phyloP scores from a whole-genome alignment of 208 protist species.

The Crithidia sp. region DNA sequence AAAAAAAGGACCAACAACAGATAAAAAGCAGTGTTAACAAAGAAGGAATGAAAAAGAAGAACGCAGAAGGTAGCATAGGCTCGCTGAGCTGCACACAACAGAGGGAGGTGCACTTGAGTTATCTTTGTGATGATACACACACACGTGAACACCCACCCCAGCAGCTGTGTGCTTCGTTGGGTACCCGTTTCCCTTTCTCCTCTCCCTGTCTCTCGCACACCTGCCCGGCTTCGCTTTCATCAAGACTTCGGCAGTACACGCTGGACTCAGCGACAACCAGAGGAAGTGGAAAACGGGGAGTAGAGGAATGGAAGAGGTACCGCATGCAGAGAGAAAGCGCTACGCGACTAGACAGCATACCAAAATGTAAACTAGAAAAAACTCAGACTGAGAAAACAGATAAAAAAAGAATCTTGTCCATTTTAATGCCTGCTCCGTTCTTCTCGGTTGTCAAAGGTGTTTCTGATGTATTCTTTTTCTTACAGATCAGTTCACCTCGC shows the following conservation, averaged over 20 bases:
- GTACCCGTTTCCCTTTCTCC: too few species aligned
- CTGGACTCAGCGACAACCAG: background rate
- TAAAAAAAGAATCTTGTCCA: slow-evolving; percentile 13
- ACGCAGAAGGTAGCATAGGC: background rate
- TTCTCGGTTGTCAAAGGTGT: slow-evolving; percentile 1
- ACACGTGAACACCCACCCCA: too few species aligned
- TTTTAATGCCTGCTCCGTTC: background rate
- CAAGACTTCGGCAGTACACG: too few species aligned
- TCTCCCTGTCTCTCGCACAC: too few species aligned
- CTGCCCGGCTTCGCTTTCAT: too few species aligned
- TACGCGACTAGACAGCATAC: background rate
- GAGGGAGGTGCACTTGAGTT: too few species aligned
- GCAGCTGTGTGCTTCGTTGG: too few species aligned
- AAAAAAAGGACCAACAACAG: slow-evolving; percentile 16
- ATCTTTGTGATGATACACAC: too few species aligned
- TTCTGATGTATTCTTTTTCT: too few species aligned
- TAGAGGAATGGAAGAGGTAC: background rate
- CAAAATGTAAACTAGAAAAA: background rate
- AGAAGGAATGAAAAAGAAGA: background rate
- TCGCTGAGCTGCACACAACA: too few species aligned
- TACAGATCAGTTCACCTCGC: slow-evolving; percentile 27
- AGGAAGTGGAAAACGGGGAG: background rate
- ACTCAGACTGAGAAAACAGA: slow-evolving; percentile 2
- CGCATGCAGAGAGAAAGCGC: background rate
- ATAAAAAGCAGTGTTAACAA: slow-evolving; percentile 1